Conservation (phyloP, 2,329 filamentous ascomycete genomes). For the Epichloe uncinata region DNA sequence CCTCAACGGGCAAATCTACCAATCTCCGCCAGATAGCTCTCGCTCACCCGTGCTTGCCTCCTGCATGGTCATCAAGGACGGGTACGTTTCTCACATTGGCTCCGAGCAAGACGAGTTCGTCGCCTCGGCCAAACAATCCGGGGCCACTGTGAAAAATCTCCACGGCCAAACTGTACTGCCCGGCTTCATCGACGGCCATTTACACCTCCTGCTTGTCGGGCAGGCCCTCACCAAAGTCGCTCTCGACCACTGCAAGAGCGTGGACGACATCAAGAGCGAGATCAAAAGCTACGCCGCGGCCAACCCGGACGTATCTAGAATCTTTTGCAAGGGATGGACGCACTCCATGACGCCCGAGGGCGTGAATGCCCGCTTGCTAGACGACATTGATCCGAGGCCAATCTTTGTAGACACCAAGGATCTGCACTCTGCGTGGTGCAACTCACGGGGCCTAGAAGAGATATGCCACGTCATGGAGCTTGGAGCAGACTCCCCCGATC, state of each 20-base stretch:
- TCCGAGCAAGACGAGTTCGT: conserved; percentile 13
- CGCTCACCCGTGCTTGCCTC: conserved; percentile 7
- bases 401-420: conserved; percentile 45
- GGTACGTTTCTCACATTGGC: conserved; percentile 22
- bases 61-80: conserved; percentile 21
- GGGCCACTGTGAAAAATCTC: conserved; percentile 15
- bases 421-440: conserved; percentile 44
- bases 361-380: conserved; percentile 30
- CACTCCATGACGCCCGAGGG: conserved; percentile 33
- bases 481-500: conserved; percentile 29
- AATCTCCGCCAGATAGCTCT: conserved; percentile 2
- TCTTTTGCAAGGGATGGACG: conserved; percentile 44
- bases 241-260: conserved; percentile 32
- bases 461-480: conserved; percentile 25
- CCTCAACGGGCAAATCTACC: conserved; percentile 12
- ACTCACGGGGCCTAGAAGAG: conserved; percentile 34
- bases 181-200: conserved; percentile 44
- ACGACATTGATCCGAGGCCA: conserved; percentile 38
- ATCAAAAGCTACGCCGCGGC: conserved; percentile 32
- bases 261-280: conserved; percentile 34
- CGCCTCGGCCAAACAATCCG: conserved; percentile 12
- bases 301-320: conserved; percentile 33
- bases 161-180: conserved; percentile 30
- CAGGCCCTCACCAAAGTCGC: conserved; percentile 38
- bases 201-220: conserved; percentile 41